Evolutionary conservation across 2,329 filamentous ascomycete species (phyloP), one percentile per base, ranked within the genome.

Genomic region (Cladosporium sp.): DNA sequence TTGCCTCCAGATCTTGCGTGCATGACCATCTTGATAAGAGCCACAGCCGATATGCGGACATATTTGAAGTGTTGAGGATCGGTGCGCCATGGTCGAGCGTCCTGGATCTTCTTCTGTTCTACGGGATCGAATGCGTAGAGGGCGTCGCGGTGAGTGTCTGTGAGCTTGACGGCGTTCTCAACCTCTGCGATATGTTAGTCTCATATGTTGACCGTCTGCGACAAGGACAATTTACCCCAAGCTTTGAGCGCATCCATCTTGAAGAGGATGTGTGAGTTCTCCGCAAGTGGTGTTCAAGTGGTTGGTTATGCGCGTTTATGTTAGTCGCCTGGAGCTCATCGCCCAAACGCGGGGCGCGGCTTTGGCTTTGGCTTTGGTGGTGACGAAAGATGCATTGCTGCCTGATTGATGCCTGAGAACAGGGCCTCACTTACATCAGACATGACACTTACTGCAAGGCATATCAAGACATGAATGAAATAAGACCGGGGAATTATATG

Each of bases 11-110:
- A 92, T n/a, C 94, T 89, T 9, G 94, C 94, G 73, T 99, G 94
- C 90, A 97, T 97, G 63, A 95, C 91, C 94, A 99, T 99, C 78
- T 99, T 99, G 66, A 97, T 84, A 59, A 99, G 83, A 4, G 94
- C 94, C 12, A 96, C 87, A 58, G 94, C 91, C 53, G 90, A 95
- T 75, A 99, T 93, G 68, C 92, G 90, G 47, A 97, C 91, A 55
- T 89, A 83, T 72, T 93, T 95, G 83, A 97, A 99, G 79, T 97
- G 87, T 73, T 91, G 82, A 0, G 88, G 87, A 70, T 97, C 86
- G 47, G 78, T 79, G 50, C 77, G 78, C 94, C 94, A 97, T 60
- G 92, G 91, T 55, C 83, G 83, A 20, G 81, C 78, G 10, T 81
- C 75, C 61, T 80, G 81, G 63, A 89, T 82, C 36, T 80, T 76